Evolutionary conservation across 2,329 filamentous ascomycete species (phyloP).

Genomic region (Fusarium multiceps): DNA sequence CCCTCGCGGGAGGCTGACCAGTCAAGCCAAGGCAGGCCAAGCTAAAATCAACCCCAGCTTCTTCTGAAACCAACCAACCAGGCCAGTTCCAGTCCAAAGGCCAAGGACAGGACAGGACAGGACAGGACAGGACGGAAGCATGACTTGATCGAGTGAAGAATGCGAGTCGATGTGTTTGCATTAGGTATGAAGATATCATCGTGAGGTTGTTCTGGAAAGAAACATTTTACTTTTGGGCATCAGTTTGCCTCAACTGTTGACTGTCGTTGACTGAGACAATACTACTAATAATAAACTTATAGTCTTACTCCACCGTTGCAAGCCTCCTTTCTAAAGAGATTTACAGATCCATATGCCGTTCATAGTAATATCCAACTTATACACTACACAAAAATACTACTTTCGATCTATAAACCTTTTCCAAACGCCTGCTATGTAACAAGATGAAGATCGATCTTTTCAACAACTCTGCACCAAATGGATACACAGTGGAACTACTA

Average conservation of each 20-base stretch:
- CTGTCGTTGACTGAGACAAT: neutral
- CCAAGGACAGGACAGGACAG: neutral
- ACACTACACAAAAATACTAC: conserved; percentile 12
- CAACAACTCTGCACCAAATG: conserved; percentile 6
- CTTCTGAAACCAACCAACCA: conserved; percentile 40
- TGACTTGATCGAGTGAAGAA: conserved; percentile 17
- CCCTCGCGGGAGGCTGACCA: conserved; percentile 28
- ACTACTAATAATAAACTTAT: conserved; percentile 13
- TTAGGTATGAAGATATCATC: neutral
- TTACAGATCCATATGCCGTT: neutral
- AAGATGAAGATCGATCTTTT: conserved; percentile 15
- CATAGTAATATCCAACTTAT: neutral
- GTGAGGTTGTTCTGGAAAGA: neutral
- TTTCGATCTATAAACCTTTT: conserved; percentile 18
- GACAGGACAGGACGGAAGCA: neutral
- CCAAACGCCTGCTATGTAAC: neutral
- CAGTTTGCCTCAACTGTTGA: neutral
- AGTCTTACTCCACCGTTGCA: conserved; percentile 12
- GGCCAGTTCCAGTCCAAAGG: neutral
- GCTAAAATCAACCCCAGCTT: conserved; percentile 39
- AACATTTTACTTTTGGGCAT: neutral
- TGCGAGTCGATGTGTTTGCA: neutral
- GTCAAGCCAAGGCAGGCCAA: conserved; percentile 15
- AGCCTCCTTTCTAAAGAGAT: conserved; percentile 5
- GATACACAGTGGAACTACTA: conserved; percentile 4